phyloP scores from a whole-genome alignment of 2,329 filamentous ascomycete genomes.

The Aureobasidium melanogenum region DNA sequence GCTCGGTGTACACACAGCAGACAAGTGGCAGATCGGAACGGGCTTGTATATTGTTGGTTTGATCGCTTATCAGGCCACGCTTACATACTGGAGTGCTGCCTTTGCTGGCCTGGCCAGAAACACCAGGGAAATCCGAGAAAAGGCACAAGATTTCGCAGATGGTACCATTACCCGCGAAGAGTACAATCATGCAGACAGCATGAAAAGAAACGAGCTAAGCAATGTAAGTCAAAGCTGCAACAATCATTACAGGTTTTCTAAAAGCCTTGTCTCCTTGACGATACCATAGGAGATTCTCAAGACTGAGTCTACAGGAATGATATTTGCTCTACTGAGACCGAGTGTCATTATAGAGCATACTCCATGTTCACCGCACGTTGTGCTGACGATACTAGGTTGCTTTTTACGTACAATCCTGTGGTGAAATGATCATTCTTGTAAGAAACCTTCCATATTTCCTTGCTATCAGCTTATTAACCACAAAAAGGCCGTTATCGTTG shows the following conservation, averaged over 20 bases:
- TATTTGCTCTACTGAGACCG: no score
- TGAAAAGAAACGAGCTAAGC: conserved; percentile 55
- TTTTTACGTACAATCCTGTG: conserved; percentile 56
- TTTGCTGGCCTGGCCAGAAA: conserved; percentile 51
- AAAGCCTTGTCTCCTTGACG: not conserved
- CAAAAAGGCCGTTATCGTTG: conserved; percentile 48
- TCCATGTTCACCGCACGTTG: no score
- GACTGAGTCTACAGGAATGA: no score
- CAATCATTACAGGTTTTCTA: not conserved
- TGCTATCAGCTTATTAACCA: not conserved
- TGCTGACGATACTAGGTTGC: conserved; percentile 22
- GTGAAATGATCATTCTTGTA: conserved; percentile 50
- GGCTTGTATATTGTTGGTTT: conserved; percentile 59
- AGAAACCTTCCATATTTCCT: not conserved
- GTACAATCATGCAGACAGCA: conserved; percentile 52
- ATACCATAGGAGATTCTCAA: not conserved
- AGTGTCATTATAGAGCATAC: no score
- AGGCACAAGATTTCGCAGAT: conserved; percentile 40
- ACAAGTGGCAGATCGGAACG: conserved; percentile 51
- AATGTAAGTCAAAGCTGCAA: conserved; percentile 36
- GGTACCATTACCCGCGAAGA: conserved; percentile 49
- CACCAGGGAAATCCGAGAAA: conserved; percentile 40
- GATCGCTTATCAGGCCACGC: conserved; percentile 54
- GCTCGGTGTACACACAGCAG: conserved; percentile 53
- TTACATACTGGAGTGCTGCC: conserved; percentile 49